Evolutionary conservation across 1,284 basidiomycete species (phyloP), one percentile per base, ranked within the genome.

Genomic region (Sporisorium exsertum): DNA sequence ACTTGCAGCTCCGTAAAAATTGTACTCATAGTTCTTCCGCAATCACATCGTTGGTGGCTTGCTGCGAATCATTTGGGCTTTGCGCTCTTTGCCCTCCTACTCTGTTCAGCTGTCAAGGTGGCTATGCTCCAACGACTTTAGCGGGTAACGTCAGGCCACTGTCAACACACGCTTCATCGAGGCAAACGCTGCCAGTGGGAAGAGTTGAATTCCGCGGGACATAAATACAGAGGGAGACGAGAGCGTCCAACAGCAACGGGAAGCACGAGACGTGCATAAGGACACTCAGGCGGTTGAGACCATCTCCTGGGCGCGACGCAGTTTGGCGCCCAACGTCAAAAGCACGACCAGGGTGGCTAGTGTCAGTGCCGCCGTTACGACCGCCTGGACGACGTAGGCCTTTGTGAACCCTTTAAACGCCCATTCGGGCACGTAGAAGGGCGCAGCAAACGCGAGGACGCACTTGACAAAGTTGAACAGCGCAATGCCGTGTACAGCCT

Each of bases 381-480:
- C 77, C 13, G 83, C 86, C 69, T 85, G 82, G 3, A 74, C 71
- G 16, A 78, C 65, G 51, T 79, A 86, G 5, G 77, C 66, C 37
- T 64, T 67, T 16, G 78, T 62, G 49, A 82, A 84, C 46, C 75
- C 78, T 27, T 71, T 26, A 27, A 70, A 68, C 13, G 79, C 81
- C 85, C 85, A 86, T 37, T 74, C 64, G 35, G 82, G 80, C 9
- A 82, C 78, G 62, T 84, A 86, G 74, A 86, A 86, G 10, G 85
- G 78, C 16, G 84, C 80, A 0, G 77, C 80, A 49, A 87, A 87
- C 22, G 84, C 84, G 77, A 85, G 84, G n/a, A 82, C 77, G 61
- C 78, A 81, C 79, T 86, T 86, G 79, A 84, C 84, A 72, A 87
- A 85, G 64, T 82, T 83, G 76, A 86, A 87, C 35, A 83, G 81